Conservation (phyloP, 2,329 filamentous ascomycete species). For the Exserohilum rostratum region DNA sequence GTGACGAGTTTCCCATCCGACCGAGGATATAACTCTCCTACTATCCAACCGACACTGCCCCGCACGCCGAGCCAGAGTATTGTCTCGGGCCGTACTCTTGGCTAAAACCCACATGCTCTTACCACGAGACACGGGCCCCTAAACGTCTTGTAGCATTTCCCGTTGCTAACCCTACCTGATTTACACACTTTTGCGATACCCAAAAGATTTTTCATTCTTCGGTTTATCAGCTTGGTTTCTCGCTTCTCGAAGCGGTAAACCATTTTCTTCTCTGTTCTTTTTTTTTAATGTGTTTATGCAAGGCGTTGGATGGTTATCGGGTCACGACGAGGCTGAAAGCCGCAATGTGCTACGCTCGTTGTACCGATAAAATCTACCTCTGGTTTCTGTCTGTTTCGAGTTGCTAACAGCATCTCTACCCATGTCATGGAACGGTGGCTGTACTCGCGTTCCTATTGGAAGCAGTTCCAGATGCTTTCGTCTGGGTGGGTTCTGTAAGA, state of each 20-base stretch:
- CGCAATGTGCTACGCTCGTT: conserved; percentile 37
- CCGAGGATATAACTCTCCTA: conserved; percentile 39
- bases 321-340: conserved; percentile 28
- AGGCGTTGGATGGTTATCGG: conserved; percentile 39
- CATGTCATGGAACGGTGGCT: conserved; percentile 32
- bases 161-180: conserved; percentile 15
- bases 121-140: background rate
- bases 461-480: conserved; percentile 7
- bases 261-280: conserved; percentile 7
- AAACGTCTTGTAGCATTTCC: background rate
- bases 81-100: conserved; percentile 48
- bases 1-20: conserved; percentile 42
- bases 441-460: conserved; percentile 37
- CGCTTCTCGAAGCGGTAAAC: conserved; percentile 4
- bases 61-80: conserved; percentile 49
- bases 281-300: conserved; percentile 28
- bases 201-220: conserved; percentile 33
- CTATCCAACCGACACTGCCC: conserved; percentile 38
- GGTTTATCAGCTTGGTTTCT: conserved; percentile 12
- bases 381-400: conserved; percentile 19
- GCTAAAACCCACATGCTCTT: conserved; percentile 17
- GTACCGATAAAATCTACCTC: conserved; percentile 27
- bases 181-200: conserved; percentile 46
- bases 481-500: conserved; percentile 34
- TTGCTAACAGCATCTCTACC: conserved; percentile 32